These are phyloP conservation scores for Quercus agrifolia DNA, from an alignment of 306 rosid species.

Conservation along the genomic window DNA sequence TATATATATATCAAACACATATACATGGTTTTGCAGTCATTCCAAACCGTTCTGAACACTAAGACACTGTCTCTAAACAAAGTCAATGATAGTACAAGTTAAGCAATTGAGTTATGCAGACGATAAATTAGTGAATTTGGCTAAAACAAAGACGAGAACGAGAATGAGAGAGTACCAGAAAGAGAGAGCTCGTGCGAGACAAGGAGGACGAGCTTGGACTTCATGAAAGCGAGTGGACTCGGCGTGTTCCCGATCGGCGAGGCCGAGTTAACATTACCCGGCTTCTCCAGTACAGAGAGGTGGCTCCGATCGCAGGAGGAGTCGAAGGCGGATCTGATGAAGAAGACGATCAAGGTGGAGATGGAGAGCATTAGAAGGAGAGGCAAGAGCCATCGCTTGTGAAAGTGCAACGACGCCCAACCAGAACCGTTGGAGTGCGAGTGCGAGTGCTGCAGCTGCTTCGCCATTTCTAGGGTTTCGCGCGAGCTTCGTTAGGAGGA, in stretches of 20 bases:
- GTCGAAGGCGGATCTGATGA: constrained; percentile 52
- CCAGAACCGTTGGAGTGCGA: constrained; percentile 15
- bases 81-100: too few species aligned
- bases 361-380: constrained; percentile 51
- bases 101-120: too few species aligned
- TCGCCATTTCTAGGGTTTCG: constrained; percentile 38
- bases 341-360: constrained; percentile 53
- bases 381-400: constrained; percentile 57
- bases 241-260: constrained; percentile 15
- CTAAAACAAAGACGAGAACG: neutral
- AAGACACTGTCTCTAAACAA: too few species aligned
- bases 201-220: constrained; percentile 78
- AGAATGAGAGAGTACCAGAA: constrained; percentile 41
- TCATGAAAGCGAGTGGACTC: constrained; percentile 65
- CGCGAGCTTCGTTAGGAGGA: neutral
- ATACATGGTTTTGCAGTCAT: too few species aligned
- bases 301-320: constrained; percentile 37
- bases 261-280: constrained; percentile 22
- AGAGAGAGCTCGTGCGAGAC: constrained; percentile 85
- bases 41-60: too few species aligned
- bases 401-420: constrained; percentile 47
- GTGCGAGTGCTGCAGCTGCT: neutral
- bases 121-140: too few species aligned
- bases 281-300: constrained; percentile 13
- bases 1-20: too few species aligned